Conservation (phyloP, 1,139 yeast species). For the Pichia sp. region DNA sequence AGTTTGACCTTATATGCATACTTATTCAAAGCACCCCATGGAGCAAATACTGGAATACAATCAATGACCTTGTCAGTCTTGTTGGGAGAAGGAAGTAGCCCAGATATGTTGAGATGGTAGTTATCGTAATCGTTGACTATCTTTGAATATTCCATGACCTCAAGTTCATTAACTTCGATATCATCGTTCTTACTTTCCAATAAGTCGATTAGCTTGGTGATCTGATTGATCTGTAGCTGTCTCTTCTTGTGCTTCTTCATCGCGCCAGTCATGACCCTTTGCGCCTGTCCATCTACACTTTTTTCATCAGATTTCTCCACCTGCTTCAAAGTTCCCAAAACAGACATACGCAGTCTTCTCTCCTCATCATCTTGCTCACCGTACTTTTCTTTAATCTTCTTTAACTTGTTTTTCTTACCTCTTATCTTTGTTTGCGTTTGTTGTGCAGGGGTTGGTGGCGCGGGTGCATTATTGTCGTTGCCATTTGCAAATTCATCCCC, state of each 20-base stretch:
- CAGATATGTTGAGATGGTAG: constrained; percentile 20
- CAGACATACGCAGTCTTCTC: constrained; percentile 62
- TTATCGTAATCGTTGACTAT: constrained; percentile 24
- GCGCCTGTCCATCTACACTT: constrained; percentile 24
- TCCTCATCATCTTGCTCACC: constrained; percentile 93
- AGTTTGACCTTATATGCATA: constrained; percentile 81
- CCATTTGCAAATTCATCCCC: constrained; percentile 6
- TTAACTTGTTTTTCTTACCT: constrained; percentile 79
- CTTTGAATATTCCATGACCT: constrained; percentile 28
- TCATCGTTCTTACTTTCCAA: constrained; percentile 28
- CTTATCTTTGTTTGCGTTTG: constrained; percentile 42
- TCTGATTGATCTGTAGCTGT: constrained; percentile 26
- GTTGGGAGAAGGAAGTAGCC: constrained; percentile 35
- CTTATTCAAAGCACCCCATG: constrained; percentile 75
- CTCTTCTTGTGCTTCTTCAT: constrained; percentile 25
- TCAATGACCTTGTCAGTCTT: constrained; percentile 41
- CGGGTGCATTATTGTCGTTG: constrained; percentile 2
- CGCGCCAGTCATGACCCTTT: constrained; percentile 25
- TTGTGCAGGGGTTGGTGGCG: constrained; percentile 21
- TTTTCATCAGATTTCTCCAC: constrained; percentile 29
- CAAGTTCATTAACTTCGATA: constrained; percentile 23
- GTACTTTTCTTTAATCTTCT: constrained; percentile 76
- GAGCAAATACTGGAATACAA: constrained; percentile 85
- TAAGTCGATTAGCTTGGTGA: constrained; percentile 27
- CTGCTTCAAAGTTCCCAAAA: constrained; percentile 76